Conservation (phyloP, 805 yeast species). For the Candida jianshihensis region DNA sequence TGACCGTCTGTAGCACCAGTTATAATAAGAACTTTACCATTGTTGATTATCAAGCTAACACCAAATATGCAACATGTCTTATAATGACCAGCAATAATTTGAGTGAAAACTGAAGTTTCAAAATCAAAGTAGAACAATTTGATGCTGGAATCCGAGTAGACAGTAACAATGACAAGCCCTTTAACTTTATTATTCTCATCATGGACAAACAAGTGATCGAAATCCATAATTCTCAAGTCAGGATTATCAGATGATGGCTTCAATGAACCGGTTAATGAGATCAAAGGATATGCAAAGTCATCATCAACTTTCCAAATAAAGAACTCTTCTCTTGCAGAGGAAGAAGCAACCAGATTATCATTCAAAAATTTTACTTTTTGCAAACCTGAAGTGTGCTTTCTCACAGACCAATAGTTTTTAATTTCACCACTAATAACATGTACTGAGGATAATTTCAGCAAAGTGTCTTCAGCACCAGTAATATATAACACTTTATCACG, state of each 20-base stretch:
- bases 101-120: constrained; percentile 29
- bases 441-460: constrained; percentile 49
- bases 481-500: constrained; percentile 37
- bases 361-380: constrained; percentile 65
- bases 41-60: constrained; percentile 37
- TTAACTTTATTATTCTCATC: constrained; percentile 16
- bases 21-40: constrained; percentile 30
- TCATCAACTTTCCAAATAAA: constrained; percentile 63
- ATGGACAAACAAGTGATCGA: constrained; percentile 42
- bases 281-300: constrained; percentile 33
- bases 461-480: constrained; percentile 88
- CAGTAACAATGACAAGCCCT: constrained; percentile 57
- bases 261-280: constrained; percentile 44
- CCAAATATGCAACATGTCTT: constrained; percentile 73
- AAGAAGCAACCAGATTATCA: constrained; percentile 39
- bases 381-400: constrained; percentile 84
- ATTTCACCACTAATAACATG: constrained; percentile 33
- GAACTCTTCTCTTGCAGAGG: constrained; percentile 87
- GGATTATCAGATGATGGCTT: constrained; percentile 56
- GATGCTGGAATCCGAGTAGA: constrained; percentile 79
- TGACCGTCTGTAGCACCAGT: constrained; percentile 83
- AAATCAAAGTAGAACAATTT: constrained; percentile 53
- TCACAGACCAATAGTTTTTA: constrained; percentile 48
- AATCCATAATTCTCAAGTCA: constrained; percentile 88
- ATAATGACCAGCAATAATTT: constrained; percentile 46